Evolutionary conservation across 805 yeast species (phyloP).

Genomic region (Starmerella khaoyaiensis): DNA sequence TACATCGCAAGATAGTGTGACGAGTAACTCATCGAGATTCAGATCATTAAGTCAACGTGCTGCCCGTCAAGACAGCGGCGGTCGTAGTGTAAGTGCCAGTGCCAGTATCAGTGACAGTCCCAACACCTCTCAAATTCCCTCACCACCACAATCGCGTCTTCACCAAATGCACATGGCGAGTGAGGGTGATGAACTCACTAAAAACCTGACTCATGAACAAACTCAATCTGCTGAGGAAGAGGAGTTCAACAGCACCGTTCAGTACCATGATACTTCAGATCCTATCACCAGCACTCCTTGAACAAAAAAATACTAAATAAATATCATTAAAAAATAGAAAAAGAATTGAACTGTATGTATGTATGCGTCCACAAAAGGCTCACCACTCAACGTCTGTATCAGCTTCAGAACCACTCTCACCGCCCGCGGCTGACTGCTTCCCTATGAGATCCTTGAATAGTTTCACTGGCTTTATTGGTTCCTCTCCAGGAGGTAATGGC

Average conservation of each 20-base stretch:
- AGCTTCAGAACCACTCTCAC: constrained; percentile 11
- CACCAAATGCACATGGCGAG: no score
- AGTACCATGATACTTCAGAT: no score
- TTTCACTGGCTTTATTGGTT: constrained; percentile 18
- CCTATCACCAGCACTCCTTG: neutral
- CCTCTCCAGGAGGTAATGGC: constrained; percentile 24
- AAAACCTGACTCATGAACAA: neutral
- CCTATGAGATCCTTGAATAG: constrained; percentile 15
- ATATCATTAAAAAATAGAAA: neutral
- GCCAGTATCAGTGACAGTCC: no score
- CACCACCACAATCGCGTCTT: no score
- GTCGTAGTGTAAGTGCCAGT: no score
- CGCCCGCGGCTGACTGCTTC: neutral
- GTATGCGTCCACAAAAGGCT: neutral
- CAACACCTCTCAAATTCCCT: no score
- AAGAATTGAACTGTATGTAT: neutral
- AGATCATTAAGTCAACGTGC: constrained; percentile 7
- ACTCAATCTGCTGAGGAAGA: no score
- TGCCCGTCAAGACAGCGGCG: neutral
- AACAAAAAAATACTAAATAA: neutral
- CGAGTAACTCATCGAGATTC: constrained; percentile 6
- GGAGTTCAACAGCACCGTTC: no score
- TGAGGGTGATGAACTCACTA: neutral
- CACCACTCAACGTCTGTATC: constrained; percentile 14
- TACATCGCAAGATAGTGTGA: constrained; percentile 10